Evolutionary conservation across 352 stramenopile species (phyloP).

Genomic region (Globisporangium canariense): DNA sequence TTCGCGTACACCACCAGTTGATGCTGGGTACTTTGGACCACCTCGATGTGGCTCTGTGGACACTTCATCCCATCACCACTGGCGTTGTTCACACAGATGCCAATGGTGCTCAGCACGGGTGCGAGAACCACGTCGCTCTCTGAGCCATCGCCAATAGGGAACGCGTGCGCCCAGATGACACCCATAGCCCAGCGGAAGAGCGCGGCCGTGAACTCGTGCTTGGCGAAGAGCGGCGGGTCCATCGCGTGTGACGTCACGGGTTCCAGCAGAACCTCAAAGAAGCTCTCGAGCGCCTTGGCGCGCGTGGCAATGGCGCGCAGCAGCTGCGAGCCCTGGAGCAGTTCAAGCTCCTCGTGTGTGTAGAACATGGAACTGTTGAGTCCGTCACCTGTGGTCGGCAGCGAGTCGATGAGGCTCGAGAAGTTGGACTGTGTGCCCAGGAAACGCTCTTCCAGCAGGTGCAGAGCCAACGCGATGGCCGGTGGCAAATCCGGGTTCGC

Average conservation of each 20-base stretch:
- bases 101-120: constrained; percentile 38
- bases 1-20: constrained; percentile 33
- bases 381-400: constrained; percentile 16
- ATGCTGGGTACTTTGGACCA: constrained; percentile 22
- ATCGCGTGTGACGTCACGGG: constrained; percentile 37
- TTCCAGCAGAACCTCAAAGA: constrained; percentile 33
- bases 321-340: constrained; percentile 39
- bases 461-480: constrained; percentile 34
- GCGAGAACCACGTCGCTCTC: constrained; percentile 38
- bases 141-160: constrained; percentile 16
- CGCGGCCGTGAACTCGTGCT: constrained; percentile 39
- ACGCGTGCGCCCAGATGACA: constrained; percentile 38
- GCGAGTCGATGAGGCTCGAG: constrained; percentile 25
- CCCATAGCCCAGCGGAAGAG: constrained; percentile 46
- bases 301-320: constrained; percentile 26
- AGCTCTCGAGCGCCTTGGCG: constrained; percentile 30
- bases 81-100: constrained; percentile 28
- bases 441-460: constrained; percentile 43
- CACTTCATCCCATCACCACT: constrained; percentile 13
- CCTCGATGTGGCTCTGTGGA: constrained; percentile 22
- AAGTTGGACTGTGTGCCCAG: constrained; percentile 39
- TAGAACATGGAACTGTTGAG: constrained; percentile 52
- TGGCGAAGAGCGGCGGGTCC: constrained; percentile 42
- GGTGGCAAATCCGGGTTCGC: constrained; percentile 45
- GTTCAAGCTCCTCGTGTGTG: constrained; percentile 25